A percentile compares a stretch with the other conserved stretches of the same genome.
Evolutionary conservation across 2,329 filamentous ascomycete genomes (phyloP).

Genomic region (Zasmidium citrigriseum): DNA sequence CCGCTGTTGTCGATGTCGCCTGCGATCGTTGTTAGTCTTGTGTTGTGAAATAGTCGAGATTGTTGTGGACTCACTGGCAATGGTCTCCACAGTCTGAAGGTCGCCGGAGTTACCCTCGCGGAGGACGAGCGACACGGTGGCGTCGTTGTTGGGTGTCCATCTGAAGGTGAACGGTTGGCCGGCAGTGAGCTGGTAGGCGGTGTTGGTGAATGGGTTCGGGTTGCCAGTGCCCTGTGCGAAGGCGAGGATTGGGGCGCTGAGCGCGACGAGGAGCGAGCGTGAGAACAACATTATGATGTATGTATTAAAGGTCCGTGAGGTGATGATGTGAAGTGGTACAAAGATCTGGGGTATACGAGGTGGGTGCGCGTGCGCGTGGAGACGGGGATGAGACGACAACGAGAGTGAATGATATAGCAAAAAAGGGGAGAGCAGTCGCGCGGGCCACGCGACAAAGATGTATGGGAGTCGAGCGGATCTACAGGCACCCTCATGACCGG

Average conservation of each 20-base stretch:
- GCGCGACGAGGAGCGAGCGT: conserved; percentile 44
- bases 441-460: conserved; percentile 10
- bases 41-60: conserved; percentile 2
- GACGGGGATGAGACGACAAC: background rate
- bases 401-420: conserved; percentile 1
- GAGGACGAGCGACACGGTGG: conserved; percentile 54
- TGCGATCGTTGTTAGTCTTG: conserved; percentile 31
- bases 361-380: conserved; percentile 10
- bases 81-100: conserved; percentile 32
- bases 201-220: conserved; percentile 52
- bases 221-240: conserved; percentile 32
- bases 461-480: conserved; percentile 5
- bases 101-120: conserved; percentile 42
- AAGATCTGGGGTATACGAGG: conserved; percentile 4
- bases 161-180: conserved; percentile 48
- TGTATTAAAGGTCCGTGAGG: background rate
- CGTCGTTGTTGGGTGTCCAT: conserved; percentile 53
- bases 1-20: conserved; percentile 52
- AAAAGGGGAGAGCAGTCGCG: background rate
- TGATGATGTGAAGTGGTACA: conserved; percentile 4
- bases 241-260: conserved; percentile 47
- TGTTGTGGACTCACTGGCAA: conserved; percentile 31
- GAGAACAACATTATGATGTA: conserved; percentile 46
- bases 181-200: conserved; percentile 46
- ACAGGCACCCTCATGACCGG: conserved; percentile 5